These are phyloP conservation scores for Phytophthora pisi DNA, from an alignment of 352 stramenopile species.

Conservation along the genomic window DNA sequence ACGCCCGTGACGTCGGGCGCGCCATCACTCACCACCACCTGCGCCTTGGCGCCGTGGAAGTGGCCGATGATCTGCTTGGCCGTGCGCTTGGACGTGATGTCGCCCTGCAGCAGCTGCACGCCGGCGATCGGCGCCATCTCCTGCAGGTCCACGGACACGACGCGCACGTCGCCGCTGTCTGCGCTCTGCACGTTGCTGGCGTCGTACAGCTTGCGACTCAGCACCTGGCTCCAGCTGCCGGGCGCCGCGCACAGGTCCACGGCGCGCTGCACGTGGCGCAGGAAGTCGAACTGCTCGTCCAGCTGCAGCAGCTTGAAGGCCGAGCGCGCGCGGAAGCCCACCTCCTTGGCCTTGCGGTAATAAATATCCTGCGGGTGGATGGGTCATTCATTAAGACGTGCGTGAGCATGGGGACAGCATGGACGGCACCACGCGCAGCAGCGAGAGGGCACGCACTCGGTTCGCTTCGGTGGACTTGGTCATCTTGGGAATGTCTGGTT, in stretches of 20 bases:
- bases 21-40: constrained; percentile 99
- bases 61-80: constrained; percentile 95
- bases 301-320: constrained; percentile 99
- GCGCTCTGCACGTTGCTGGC: constrained; percentile 30
- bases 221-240: constrained; percentile 98
- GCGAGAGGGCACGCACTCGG: constrained; percentile 40
- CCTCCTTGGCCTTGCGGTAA: constrained; percentile 95
- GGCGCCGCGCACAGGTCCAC: constrained; percentile 99
- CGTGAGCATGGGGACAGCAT: neutral
- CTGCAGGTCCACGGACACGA: constrained; percentile 99
- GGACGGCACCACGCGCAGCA: neutral
- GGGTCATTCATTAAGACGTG: too few relatives aligned
- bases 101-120: constrained; percentile 95
- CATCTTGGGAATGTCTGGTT: constrained; percentile 29
- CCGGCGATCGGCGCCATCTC: constrained; percentile 98
- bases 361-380: constrained; percentile 70
- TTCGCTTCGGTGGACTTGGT: constrained; percentile 68
- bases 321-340: constrained; percentile 96
- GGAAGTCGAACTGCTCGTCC: constrained; percentile 97
- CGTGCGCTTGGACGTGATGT: constrained; percentile 97
- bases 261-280: constrained; percentile 90
- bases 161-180: constrained; percentile 55
- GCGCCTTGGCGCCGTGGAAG: constrained; percentile 93
- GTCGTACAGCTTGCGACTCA: constrained; percentile 90
- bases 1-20: constrained; percentile 99